Base-by-base conservation (phyloP, 1,284 basidiomycete species). In the Ustilago loliicola region DNA sequence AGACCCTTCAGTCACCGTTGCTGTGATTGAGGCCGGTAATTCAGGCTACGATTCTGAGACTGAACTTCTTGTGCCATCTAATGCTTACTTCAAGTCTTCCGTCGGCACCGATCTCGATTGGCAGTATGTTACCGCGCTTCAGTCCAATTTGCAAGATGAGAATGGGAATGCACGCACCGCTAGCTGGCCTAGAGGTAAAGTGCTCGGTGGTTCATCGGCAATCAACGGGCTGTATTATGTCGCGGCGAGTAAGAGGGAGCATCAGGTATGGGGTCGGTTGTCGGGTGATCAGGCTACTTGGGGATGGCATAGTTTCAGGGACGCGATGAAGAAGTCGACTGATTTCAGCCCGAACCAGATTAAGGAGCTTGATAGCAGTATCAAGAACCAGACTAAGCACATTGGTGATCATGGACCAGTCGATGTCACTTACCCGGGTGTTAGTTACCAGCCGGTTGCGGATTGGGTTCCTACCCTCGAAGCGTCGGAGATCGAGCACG, bases 11-110 rank as follows among this genome's bases (percentile, higher is more conserved):
- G 88, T 88, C 56, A 89, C 88, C 1, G 91, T 94, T 10, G 89
- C 92, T n/a, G 85, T 91, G 56, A 88, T 91, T 66, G 91, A 92
- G 80, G 90, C 89, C 1, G 91, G 91, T 8, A 15, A 69, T 60
- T 66, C 67, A 4, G 80, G 80, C 13, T 80, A 81, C 65, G 50
- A 36, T 9, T 56, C 70, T 21, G 69, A 80, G 27, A 40, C 61
- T 5, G 59, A 63, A 40, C 53, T 82, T 10, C 58, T 74, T 52
- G 56, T 72, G 1, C 77, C 81, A 1, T 42, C 38, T 27, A 75
- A 74, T 21, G 68, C 66, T 27, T 72, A 77, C 50, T 80, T 80
- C 62, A 66, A 81, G 34, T 67, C 75, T 0, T 66, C 71, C 0
- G 71, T 80, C 27, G 69, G 69, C 17, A 64, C 77, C 9, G 45